A percentile compares a stretch with the other conserved stretches of the same genome.
Evolutionary conservation across 139 green algal species (phyloP).

Genomic region (Coccomyxa sp.): DNA sequence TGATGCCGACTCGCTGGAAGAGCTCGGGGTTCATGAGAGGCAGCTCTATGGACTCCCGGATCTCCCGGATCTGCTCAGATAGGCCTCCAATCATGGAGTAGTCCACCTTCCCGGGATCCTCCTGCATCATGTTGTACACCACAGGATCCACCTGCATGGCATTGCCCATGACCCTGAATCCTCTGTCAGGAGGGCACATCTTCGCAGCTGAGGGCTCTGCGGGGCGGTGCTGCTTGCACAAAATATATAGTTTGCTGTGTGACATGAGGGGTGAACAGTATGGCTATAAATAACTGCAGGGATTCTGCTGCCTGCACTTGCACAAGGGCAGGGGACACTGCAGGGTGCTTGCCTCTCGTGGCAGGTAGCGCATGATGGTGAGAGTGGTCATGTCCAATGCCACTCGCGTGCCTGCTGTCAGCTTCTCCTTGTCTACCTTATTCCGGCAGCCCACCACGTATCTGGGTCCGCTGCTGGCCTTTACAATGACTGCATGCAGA

Average conservation of each 20-base stretch:
- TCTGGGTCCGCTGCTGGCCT: conserved; percentile 93
- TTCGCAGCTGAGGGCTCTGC: not conserved
- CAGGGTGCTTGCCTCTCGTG: conserved; percentile 70
- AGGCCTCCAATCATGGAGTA: conserved; percentile 96
- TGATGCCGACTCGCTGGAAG: conserved; percentile 97
- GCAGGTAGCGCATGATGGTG: conserved; percentile 97
- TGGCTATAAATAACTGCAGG: too few species aligned
- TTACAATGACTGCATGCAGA: conserved; percentile 84
- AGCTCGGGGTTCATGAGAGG: conserved; percentile 99
- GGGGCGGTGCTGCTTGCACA: not conserved
- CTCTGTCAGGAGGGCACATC: not conserved
- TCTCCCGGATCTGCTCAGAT: conserved; percentile 88
- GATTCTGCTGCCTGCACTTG: too few species aligned
- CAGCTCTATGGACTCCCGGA: conserved; percentile 97
- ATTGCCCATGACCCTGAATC: not conserved
- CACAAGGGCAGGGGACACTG: not conserved
- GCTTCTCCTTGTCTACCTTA: conserved; percentile 95
- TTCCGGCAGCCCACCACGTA: conserved; percentile 97
- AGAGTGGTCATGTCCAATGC: conserved; percentile 99
- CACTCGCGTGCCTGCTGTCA: conserved; percentile 89
- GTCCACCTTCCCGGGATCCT: conserved; percentile 96
- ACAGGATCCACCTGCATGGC: conserved; percentile 93
- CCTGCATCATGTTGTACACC: conserved; percentile 98
- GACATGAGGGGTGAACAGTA: too few species aligned
- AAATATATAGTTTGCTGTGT: too few species aligned